phyloP scores from a whole-genome alignment of 176 grass and related monocot species.

The Carex cristatella region DNA sequence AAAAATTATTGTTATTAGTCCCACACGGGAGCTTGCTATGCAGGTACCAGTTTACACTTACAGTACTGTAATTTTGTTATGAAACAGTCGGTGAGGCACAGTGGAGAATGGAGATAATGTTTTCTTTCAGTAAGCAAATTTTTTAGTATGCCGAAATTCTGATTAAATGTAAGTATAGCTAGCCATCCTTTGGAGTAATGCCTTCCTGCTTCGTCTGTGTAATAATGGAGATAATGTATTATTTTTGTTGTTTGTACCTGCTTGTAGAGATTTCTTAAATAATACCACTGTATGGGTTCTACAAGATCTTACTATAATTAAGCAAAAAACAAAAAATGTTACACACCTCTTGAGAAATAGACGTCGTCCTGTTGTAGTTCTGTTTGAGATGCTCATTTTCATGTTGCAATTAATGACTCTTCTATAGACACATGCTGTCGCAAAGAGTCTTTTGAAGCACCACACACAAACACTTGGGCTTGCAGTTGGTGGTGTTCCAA shows the following conservation, averaged over 20 bases:
- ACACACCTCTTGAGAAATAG: too few relatives aligned
- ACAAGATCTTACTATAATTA: too few relatives aligned
- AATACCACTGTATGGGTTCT: too few relatives aligned
- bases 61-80: neutral
- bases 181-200: too few relatives aligned
- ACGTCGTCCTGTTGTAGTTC: too few relatives aligned
- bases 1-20: slow-evolving; percentile 34
- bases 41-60: slow-evolving; percentile 15
- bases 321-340: too few relatives aligned
- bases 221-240: too few relatives aligned
- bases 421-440: slow-evolving; percentile 34
- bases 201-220: too few relatives aligned
- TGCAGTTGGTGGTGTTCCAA: slow-evolving; percentile 30
- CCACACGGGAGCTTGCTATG: slow-evolving; percentile 43
- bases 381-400: too few relatives aligned
- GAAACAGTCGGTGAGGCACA: neutral
- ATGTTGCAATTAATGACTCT: neutral
- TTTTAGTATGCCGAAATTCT: neutral
- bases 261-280: too few relatives aligned
- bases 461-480: slow-evolving; percentile 41
- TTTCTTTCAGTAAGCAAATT: neutral
- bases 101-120: neutral
- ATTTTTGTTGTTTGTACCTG: too few relatives aligned
- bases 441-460: slow-evolving; percentile 37
- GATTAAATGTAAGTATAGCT: too few relatives aligned